phyloP scores from a whole-genome alignment of 257 asterid species.

The Leonotis leonurus region DNA sequence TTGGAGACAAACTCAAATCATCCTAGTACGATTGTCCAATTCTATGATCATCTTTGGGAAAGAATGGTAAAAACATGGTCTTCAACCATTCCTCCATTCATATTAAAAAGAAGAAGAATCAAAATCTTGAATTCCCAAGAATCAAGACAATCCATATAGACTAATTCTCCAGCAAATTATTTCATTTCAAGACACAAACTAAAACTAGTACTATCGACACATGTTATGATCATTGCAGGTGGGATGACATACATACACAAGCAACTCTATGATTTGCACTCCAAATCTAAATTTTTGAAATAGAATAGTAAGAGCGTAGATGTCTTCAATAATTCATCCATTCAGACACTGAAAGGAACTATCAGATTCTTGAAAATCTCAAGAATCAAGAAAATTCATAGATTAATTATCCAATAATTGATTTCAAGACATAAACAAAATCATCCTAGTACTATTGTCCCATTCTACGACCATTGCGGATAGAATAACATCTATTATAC shows the following conservation, averaged over 20 bases:
- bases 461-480: background rate
- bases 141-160: too few species aligned
- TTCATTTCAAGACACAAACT: too few species aligned
- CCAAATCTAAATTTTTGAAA: background rate
- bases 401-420: background rate
- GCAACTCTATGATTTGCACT: background rate
- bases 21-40: too few species aligned
- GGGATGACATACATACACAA: background rate
- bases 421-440: constrained; percentile 1
- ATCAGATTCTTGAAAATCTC: background rate
- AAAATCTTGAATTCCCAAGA: too few species aligned
- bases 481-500: too few species aligned
- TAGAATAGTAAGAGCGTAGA: background rate
- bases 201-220: too few species aligned
- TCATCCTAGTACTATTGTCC: constrained; percentile 2
- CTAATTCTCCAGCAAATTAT: too few species aligned
- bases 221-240: too few species aligned
- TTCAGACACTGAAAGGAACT: background rate
- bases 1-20: background rate
- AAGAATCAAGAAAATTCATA: background rate
- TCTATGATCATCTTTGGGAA: too few species aligned
- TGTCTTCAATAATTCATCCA: background rate
- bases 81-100: too few species aligned
- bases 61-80: too few species aligned
- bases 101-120: too few species aligned